Base-by-base conservation (phyloP, 306 rosid species). In the Comarum palustre region DNA sequence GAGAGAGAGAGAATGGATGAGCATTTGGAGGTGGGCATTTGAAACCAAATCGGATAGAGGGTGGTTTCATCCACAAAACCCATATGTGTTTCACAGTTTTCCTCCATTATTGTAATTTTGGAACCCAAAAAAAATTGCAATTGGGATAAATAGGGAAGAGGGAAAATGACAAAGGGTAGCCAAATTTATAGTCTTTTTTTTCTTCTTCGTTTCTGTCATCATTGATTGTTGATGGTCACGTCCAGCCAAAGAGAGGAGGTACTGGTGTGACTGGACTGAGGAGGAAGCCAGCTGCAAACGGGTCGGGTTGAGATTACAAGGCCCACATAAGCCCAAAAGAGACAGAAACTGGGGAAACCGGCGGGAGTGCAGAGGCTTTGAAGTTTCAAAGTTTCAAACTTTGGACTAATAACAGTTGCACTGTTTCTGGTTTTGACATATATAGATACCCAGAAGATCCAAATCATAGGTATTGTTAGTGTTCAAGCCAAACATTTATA, bases 21-120 rank as follows among this genome's bases (percentile, higher is more conserved):
- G 90, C 87, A 78, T 82, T 88, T 79, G 85, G 88, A 88, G 93
- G 93, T 86, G 85, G 80, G 90, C 2, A 87, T 74, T 87, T 17
- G 81, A 83, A 80, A 50, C 87, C 80, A 84, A 82, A 88, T 86
- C 93, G 70, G 79, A 88, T 88, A 59, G 86, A 82, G 81, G 75
- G 55, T 68, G 8, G 48, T 74, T 76, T 84, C 87, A 80, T 83
- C 93, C 93, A 88, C 93, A 88, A 61, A 85, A 58, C 8, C 80
- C 76, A 42, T 86, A 87, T 86, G 92, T 86, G 90, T 82, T 88
- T 80, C 88, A 80, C 84, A 83, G 62, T 75, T 48, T 22, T 25
- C 79, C 82, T 72, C 58, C 51, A 79, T 74, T 85, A 79, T 29
- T 75, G 70, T 84, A 71, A 39, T 8, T 83, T 79, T 51, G 76